Evolutionary conservation across 176 grass and related monocot genomes (phyloP).

Genomic region (Cenchrus purpureus): DNA sequence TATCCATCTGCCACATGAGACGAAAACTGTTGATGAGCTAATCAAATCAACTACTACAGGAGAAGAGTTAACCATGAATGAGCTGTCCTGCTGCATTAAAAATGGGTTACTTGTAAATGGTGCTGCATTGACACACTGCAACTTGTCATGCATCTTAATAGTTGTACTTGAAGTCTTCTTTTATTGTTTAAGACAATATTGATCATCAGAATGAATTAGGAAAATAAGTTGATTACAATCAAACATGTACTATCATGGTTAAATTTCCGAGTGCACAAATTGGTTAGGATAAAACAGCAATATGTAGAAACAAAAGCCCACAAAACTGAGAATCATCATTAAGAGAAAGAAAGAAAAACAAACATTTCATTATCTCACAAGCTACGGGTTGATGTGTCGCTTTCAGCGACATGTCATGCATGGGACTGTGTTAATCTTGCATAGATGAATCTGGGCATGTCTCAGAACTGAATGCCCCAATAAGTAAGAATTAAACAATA

Average conservation of each 20-base stretch:
- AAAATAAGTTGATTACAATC: conserved; percentile 20
- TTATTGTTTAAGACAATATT: conserved; percentile 30
- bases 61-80: background rate
- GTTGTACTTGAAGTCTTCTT: conserved; percentile 16
- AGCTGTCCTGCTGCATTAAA: background rate
- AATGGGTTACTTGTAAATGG: background rate
- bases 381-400: background rate
- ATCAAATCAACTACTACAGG: background rate
- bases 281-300: conserved; percentile 14
- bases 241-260: background rate
- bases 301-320: background rate
- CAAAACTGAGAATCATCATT: conserved; percentile 16
- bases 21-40: conserved; percentile 28
- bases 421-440: conserved; percentile 46
- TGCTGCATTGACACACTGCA: background rate
- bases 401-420: conserved; percentile 42
- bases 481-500: background rate
- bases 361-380: background rate
- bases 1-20: conserved; percentile 71
- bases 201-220: background rate
- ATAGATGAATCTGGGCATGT: background rate
- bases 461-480: background rate
- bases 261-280: conserved; percentile 12
- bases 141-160: background rate
- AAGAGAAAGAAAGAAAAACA: background rate